Base-by-base conservation (phyloP, 176 grass and related monocot genomes). In the Olyra latifolia region DNA sequence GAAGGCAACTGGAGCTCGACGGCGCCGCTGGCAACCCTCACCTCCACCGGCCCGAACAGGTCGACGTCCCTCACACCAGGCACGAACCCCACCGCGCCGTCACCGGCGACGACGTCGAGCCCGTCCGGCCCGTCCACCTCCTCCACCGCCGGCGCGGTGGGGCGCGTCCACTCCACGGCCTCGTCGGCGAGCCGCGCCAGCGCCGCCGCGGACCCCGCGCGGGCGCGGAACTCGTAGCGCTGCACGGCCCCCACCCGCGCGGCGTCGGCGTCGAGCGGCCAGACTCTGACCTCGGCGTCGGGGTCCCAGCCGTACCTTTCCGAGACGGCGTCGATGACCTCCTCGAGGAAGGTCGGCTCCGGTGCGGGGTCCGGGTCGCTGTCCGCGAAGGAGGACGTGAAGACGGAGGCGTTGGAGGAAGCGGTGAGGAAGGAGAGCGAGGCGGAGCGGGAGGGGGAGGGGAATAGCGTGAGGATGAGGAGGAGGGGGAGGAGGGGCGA, bases 231-330 rank as follows among this genome's bases (percentile, higher is more conserved):
- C 88, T 95, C 86, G 82, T 93, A 95, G 28, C 82, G 88, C 77
- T 83, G 91, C 47, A 63, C 60, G 10, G 47, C 84, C 32, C 88
- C 90, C 41, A 86, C 82, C 35, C 78, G 86, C 19, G 83, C 80
- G 10, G 44, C 20, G 27, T 61, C 77, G 44, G 69, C 79, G 66
- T 93, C 90, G 35, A 92, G 84, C 75, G 82, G 83, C 85, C 82
- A 88, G 71, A 95, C 69, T 79, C 88, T 63, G 19, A 89, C 84
- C 55, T 86, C 88, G 10, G 86, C 79, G 48, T 89, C 66, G 4
- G 77, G 85, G 47, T 92, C 88, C 96, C 96, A 99, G 42, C 53
- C 50, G 74, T 95, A 91, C 86, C 86, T 99, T 59, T 77, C 82
- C 19, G 90, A 72, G 24, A 95, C 80, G 29, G 84, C 79, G 46